These are phyloP conservation scores for Phylloporus arenicola DNA, from an alignment of 768 basidiomycete species.

Conservation along the genomic window DNA sequence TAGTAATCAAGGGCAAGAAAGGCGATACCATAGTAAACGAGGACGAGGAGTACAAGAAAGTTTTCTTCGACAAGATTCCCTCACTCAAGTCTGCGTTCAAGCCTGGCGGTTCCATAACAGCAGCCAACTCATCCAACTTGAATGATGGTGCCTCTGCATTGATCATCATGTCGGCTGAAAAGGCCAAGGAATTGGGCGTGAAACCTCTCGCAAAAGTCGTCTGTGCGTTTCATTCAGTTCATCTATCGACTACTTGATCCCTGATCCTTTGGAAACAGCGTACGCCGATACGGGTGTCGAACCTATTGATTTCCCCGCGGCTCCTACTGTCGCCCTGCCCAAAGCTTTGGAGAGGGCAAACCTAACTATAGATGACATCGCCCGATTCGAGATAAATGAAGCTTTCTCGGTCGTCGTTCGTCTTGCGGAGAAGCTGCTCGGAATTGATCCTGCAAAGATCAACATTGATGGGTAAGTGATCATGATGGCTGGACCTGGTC, in stretches of 20 bases:
- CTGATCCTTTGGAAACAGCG: constrained; percentile 42
- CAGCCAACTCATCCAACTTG: constrained; percentile 92
- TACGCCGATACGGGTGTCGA: constrained; percentile 97
- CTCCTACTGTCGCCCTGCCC: constrained; percentile 89
- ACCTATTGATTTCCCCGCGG: constrained; percentile 95
- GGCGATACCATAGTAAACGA: constrained; percentile 84
- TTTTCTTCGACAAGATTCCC: constrained; percentile 92
- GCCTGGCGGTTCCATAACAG: constrained; percentile 84
- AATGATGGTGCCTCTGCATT: constrained; percentile 97
- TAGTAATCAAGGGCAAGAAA: constrained; percentile 91
- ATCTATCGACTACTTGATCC: neutral
- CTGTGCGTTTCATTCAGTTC: constrained; percentile 50
- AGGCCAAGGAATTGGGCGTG: constrained; percentile 84
- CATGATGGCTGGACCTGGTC: neutral
- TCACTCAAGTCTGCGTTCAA: constrained; percentile 86
- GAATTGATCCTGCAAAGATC: constrained; percentile 81
- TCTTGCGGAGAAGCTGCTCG: constrained; percentile 83
- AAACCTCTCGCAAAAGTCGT: constrained; percentile 92
- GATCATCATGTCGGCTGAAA: constrained; percentile 90
- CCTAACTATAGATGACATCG: constrained; percentile 75
- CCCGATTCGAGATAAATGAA: constrained; percentile 95
- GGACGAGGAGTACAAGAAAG: constrained; percentile 98
- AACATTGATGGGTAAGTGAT: constrained; percentile 76
- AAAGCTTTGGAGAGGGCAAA: constrained; percentile 83
- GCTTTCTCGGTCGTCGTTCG: constrained; percentile 94